Evolutionary conservation across 1,284 basidiomycete genomes (phyloP).

Genomic region (Naganishia sp.): DNA sequence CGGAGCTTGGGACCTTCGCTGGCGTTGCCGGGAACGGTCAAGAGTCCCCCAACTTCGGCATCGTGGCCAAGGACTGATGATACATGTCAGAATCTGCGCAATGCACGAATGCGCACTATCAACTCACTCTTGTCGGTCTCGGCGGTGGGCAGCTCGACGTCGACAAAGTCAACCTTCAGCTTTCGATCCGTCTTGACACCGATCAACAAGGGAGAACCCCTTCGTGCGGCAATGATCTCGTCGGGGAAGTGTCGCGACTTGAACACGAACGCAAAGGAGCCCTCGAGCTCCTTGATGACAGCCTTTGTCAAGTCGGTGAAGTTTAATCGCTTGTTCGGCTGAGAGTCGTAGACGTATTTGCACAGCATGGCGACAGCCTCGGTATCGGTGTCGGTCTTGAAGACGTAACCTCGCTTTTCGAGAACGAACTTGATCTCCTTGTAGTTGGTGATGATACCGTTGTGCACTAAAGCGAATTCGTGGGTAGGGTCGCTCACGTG

Average conservation of each 20-base stretch:
- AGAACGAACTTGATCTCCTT: slow-evolving; percentile 87
- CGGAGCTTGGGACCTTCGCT: slow-evolving; percentile 71
- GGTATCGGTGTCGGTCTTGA: slow-evolving; percentile 96
- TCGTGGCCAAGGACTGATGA: slow-evolving; percentile 28
- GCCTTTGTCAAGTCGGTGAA: slow-evolving; percentile 94
- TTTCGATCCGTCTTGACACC: slow-evolving; percentile 99
- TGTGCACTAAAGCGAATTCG: slow-evolving; percentile 96
- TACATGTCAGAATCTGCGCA: not conserved
- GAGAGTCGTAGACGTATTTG: slow-evolving; percentile 96
- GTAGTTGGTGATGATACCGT: slow-evolving; percentile 98
- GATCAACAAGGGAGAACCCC: slow-evolving; percentile 93
- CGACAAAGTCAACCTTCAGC: slow-evolving; percentile 99
- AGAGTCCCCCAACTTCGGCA: slow-evolving; percentile 57
- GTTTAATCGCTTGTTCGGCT: slow-evolving; percentile 80
- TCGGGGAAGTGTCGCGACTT: slow-evolving; percentile 96
- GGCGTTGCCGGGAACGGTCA: slow-evolving; percentile 67
- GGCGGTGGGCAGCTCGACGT: slow-evolving; percentile 86
- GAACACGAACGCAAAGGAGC: slow-evolving; percentile 99
- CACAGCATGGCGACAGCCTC: slow-evolving; percentile 94
- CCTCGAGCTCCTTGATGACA: slow-evolving; percentile 96
- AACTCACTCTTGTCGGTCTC: slow-evolving; percentile 58
- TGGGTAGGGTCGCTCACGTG: slow-evolving; percentile 75
- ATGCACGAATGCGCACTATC: not conserved
- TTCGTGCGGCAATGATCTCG: slow-evolving; percentile 91
- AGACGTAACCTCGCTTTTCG: slow-evolving; percentile 92